Percentiles rank a stretch among this genome's conserved stretches.
Evolutionary conservation across 345 rosid species (phyloP).

Genomic region (Eucalyptus brandiana): DNA sequence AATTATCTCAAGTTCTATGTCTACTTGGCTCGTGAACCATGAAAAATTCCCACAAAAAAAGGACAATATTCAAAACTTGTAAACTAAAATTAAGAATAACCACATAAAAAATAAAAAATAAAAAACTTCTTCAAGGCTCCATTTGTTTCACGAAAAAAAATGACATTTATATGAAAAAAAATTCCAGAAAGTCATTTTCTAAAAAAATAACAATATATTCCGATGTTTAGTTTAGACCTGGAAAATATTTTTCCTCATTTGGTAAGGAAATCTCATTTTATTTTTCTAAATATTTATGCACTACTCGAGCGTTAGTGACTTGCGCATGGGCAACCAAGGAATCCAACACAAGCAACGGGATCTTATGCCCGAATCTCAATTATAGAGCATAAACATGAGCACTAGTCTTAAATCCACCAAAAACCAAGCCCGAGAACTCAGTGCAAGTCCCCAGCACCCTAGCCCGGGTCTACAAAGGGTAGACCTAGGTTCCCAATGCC

Average conservation of each 20-base stretch:
- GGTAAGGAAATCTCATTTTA: too few species aligned
- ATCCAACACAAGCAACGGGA: fast-evolving
- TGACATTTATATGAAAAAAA: neutral
- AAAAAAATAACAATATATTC: too few species aligned
- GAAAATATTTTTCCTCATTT: neutral
- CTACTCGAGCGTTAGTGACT: neutral
- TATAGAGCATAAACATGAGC: neutral
- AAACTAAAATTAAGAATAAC: too few species aligned
- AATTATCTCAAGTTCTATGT: neutral
- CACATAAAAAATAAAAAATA: too few species aligned
- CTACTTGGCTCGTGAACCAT: neutral
- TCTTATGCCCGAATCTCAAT: neutral
- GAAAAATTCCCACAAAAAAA: neutral
- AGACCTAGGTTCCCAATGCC: neutral
- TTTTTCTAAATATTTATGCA: neutral
- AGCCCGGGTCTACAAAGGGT: fast-evolving
- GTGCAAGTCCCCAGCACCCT: neutral
- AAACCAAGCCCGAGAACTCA: neutral
- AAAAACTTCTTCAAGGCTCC: neutral
- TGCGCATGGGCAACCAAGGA: neutral
- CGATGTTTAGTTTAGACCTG: neutral
- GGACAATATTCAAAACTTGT: too few species aligned
- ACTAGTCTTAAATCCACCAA: neutral
- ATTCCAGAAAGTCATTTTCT: too few species aligned
- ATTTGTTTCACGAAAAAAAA: too few species aligned